Percentiles rank a stretch among this genome's conserved stretches.
Conservation (phyloP, 495 filamentous ascomycete genomes). For the Penicillium coprophilum region DNA sequence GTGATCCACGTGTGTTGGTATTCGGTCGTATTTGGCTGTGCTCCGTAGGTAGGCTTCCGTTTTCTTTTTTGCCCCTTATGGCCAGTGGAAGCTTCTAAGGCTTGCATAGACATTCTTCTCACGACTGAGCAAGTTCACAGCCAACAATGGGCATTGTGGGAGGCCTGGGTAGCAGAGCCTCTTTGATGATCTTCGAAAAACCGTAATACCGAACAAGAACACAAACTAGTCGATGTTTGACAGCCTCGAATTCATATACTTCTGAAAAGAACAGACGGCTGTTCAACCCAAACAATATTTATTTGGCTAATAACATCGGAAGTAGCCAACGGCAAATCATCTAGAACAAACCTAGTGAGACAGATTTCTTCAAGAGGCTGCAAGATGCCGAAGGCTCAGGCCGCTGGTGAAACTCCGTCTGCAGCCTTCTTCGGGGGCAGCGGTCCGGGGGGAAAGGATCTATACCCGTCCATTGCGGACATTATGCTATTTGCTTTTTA, state of each 20-base stretch:
- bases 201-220: neutral
- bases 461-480: slow-evolving; percentile 5
- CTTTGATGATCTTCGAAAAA: neutral
- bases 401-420: slow-evolving; percentile 31
- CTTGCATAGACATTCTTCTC: slow-evolving; percentile 9
- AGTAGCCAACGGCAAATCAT: slow-evolving; percentile 3
- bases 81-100: slow-evolving; percentile 10
- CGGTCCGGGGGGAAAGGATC: slow-evolving; percentile 20
- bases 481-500: neutral
- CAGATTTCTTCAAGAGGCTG: slow-evolving; percentile 19
- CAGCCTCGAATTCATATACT: neutral
- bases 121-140: slow-evolving; percentile 1
- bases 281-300: slow-evolving; percentile 2
- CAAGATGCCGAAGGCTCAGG: slow-evolving; percentile 32
- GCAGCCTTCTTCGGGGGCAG: slow-evolving; percentile 11
- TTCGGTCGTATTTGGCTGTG: slow-evolving; percentile 13
- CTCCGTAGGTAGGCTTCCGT: slow-evolving; percentile 1
- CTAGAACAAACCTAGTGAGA: slow-evolving; percentile 13
- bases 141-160: slow-evolving; percentile 10
- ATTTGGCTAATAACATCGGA: neutral
- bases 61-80: slow-evolving; percentile 6
- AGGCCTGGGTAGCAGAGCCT: neutral
- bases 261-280: neutral
- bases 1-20: slow-evolving; percentile 27
- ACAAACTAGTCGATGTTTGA: neutral